Evolutionary conservation across 352 stramenopile species (phyloP), one percentile per base, ranked within the genome.

Genomic region (Pythium myriotylum): DNA sequence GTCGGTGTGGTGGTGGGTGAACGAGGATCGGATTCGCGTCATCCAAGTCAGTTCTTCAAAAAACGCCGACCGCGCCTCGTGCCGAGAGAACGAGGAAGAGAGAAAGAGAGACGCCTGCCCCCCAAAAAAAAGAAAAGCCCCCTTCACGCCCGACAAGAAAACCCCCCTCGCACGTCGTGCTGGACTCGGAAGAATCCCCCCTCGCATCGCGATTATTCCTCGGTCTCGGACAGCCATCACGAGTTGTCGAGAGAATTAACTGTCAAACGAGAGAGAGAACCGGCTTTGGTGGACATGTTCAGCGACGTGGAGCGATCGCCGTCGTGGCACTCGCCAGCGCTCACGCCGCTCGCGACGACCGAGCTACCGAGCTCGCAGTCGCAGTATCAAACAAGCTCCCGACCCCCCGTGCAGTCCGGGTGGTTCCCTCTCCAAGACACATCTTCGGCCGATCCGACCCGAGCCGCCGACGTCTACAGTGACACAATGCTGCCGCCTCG

Each of bases 391-490:
- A 5, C 51, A 32, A 47, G n/a, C 43, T 23, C 29, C 13, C 65
- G 65, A 12, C 65, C 52, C 13, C 58, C 46, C 13, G 65, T 72
- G 9, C 76, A 88, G 55, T 54, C 78, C 23, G 79, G 74, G 4
- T 88, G 79, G 79, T 88, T 84, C 53, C 74, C 74, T 9, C 63
- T 88, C 16, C 67, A 86, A 37, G 70, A 72, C 27, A 54, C 19
- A 5, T 27, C 41, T 2, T 29, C 52, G 0, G 14, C 37, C 23
- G 52, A 61, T 41, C 47, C 24, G 71, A 56, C 26, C 49, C 67
- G 43, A 52, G 29, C 39, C 61, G 39, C 35, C 39, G 59, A 67
- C 42, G 60, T 67, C 40, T 66, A 67, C 47, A 39, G 10, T 20
- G 52, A 65, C 49, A 43, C 54, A 20, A 59, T 67, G 52, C 41